Evolutionary conservation across 768 basidiomycete genomes (phyloP).

Genomic region (Dacryopinax spathularia): DNA sequence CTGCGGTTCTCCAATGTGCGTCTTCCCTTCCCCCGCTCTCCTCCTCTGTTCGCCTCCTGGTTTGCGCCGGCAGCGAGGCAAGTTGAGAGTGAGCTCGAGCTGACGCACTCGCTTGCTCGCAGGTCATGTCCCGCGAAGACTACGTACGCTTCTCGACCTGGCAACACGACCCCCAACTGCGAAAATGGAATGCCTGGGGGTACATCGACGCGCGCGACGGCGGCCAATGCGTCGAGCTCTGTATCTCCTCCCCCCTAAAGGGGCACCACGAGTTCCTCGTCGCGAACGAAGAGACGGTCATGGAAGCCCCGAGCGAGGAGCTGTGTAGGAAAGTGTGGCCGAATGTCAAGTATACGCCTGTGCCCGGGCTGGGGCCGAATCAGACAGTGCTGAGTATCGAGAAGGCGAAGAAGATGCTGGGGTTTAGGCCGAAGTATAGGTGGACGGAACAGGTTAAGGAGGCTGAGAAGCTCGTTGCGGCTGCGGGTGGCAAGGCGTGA

Average conservation of each 20-base stretch:
- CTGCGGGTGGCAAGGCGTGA: background rate
- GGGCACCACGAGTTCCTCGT: constrained; percentile 17
- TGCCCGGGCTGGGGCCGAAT: constrained; percentile 7
- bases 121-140: constrained; percentile 14
- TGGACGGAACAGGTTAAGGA: background rate
- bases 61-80: background rate
- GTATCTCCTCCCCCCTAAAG: constrained; percentile 9
- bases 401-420: constrained; percentile 17
- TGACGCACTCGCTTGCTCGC: too few species aligned
- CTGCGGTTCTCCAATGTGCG: constrained; percentile 13
- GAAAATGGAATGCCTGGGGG: constrained; percentile 15
- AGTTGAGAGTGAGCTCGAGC: background rate
- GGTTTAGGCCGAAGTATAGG: constrained; percentile 8
- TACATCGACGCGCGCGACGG: constrained; percentile 17
- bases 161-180: constrained; percentile 13
- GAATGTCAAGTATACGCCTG: constrained; percentile 10
- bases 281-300: constrained; percentile 17
- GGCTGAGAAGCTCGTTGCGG: background rate
- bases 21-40: background rate
- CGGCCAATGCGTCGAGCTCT: constrained; percentile 11
- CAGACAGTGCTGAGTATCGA: constrained; percentile 14
- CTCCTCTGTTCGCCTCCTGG: background rate
- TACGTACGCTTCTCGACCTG: constrained; percentile 13
- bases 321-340: constrained; percentile 14
- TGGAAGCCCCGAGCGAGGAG: constrained; percentile 13